These are phyloP conservation scores for Plasmodium relictum DNA, from an alignment of 169 alveolate species.

Conservation along the genomic window DNA sequence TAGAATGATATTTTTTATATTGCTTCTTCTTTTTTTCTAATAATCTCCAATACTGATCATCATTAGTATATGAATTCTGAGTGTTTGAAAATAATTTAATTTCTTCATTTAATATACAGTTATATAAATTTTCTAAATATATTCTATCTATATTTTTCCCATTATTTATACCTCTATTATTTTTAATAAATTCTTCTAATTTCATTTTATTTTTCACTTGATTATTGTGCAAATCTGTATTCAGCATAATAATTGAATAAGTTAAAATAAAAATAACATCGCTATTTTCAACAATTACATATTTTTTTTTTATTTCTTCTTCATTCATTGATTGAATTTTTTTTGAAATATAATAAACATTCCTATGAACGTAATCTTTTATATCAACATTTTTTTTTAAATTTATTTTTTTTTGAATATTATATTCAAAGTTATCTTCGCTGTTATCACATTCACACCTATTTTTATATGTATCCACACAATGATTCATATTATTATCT, in stretches of 20 bases:
- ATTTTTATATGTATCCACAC: slow-evolving; percentile 26
- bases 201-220: slow-evolving; percentile 92
- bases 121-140: slow-evolving; percentile 84
- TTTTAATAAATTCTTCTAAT: slow-evolving; percentile 91
- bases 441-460: not conserved
- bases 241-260: slow-evolving; percentile 92
- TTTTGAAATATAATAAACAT: slow-evolving; percentile 53
- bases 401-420: slow-evolving; percentile 48
- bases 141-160: slow-evolving; percentile 89
- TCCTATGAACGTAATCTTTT: slow-evolving; percentile 40
- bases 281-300: slow-evolving; percentile 83
- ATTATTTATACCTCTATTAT: slow-evolving; percentile 92
- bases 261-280: slow-evolving; percentile 91
- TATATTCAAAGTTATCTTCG: not conserved
- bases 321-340: slow-evolving; percentile 56
- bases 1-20: slow-evolving; percentile 57
- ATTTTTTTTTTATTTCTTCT: slow-evolving; percentile 73
- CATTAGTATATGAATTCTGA: slow-evolving; percentile 68
- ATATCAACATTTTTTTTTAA: slow-evolving; percentile 60
- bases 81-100: slow-evolving; percentile 71
- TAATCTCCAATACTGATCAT: slow-evolving; percentile 74
- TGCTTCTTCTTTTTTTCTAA: slow-evolving; percentile 56
- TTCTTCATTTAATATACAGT: slow-evolving; percentile 83
- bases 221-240: slow-evolving; percentile 92
- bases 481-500: slow-evolving; percentile 4